These are phyloP conservation scores for Ministeria vibrans DNA, from an alignment of 78 protist species.

Conservation along the genomic window DNA sequence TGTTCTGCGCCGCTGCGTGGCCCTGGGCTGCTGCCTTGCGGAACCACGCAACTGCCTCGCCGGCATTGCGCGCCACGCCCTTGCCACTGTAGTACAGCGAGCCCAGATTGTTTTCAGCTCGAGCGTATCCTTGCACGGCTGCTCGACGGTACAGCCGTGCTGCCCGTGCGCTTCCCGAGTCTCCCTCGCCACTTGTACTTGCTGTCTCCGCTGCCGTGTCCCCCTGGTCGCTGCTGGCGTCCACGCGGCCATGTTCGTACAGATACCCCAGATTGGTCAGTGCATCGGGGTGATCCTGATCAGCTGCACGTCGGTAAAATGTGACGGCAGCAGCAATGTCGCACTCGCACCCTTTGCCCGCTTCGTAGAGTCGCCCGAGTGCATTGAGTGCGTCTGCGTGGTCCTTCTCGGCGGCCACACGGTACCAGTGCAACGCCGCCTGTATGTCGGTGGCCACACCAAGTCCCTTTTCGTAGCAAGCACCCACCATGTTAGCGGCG, in stretches of 20 bases:
- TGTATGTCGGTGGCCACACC: background rate
- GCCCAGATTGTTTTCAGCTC: background rate
- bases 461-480: background rate
- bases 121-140: conserved; percentile 6
- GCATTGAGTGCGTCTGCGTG: conserved; percentile 1
- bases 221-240: background rate
- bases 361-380: conserved; percentile 5
- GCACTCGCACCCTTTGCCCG: background rate
- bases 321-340: background rate
- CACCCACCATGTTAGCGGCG: background rate
- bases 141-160: background rate
- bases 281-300: background rate
- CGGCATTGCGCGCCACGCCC: background rate
- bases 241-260: background rate
- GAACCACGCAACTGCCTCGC: background rate
- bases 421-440: background rate
- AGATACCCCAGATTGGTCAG: background rate
- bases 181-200: too few species aligned
- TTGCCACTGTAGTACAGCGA: background rate
- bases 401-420: background rate
- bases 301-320: background rate
- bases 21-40: conserved; percentile 1
- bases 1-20: conserved; percentile 17
- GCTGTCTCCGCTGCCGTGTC: too few species aligned
- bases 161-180: too few species aligned